A percentile compares a stretch with the other conserved stretches of the same genome.
Conservation (phyloP, 352 stramenopile genomes). For the Thraustochytrium striatum region DNA sequence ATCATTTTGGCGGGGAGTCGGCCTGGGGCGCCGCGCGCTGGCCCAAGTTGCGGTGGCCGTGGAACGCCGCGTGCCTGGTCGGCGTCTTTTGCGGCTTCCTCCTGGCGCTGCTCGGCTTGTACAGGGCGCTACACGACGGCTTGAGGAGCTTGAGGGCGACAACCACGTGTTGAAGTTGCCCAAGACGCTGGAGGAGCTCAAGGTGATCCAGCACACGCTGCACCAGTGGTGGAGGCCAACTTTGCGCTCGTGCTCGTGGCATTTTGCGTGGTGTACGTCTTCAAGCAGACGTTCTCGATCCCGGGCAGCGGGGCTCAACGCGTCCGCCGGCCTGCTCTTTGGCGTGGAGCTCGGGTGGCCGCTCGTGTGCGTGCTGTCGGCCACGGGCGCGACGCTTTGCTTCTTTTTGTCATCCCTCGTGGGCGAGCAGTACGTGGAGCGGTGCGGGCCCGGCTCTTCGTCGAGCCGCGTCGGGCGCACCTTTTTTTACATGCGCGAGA, state of each 20-base stretch:
- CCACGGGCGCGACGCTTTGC: constrained; percentile 66
- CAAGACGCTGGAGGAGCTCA: not conserved
- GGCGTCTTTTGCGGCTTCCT: constrained; percentile 56
- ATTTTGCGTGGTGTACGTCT: constrained; percentile 68
- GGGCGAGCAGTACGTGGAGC: constrained; percentile 63
- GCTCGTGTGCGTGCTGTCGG: constrained; percentile 64
- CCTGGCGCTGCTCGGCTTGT: constrained; percentile 49
- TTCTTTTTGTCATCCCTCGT: constrained; percentile 68
- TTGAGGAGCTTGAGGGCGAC: not conserved
- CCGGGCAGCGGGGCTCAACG: constrained; percentile 69
- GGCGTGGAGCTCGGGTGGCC: constrained; percentile 66
- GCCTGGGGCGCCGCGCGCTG: too few relatives aligned
- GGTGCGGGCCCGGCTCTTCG: constrained; percentile 63
- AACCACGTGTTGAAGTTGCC: not conserved
- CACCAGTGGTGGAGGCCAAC: constrained; percentile 52
- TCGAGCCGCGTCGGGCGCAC: constrained; percentile 58
- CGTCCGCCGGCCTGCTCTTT: constrained; percentile 67
- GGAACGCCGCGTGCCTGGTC: not conserved
- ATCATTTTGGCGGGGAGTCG: too few relatives aligned
- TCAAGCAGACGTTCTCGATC: constrained; percentile 78
- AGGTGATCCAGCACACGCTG: not conserved
- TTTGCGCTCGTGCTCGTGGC: constrained; percentile 66
- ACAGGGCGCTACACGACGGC: not conserved
- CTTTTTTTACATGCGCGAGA: constrained; percentile 62
- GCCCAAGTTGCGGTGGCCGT: not conserved